Percentiles rank a stretch among this genome's conserved stretches.
phyloP scores from a whole-genome alignment of 2,329 filamentous ascomycete genomes.

The Fusarium continuum region DNA sequence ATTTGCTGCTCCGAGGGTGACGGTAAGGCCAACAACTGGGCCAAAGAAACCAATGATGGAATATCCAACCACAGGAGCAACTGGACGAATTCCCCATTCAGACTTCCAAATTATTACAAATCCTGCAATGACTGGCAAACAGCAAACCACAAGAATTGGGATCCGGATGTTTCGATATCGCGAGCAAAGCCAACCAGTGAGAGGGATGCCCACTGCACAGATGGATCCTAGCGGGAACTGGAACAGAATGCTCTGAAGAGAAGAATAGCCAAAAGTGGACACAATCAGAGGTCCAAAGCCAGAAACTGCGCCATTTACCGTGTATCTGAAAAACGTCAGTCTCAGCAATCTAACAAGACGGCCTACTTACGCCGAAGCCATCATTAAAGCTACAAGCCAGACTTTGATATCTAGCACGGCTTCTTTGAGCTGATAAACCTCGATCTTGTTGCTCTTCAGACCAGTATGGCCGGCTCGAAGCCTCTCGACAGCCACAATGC shows the following conservation, averaged over 20 bases:
- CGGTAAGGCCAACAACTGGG: slow-evolving; percentile 68
- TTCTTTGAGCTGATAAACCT: slow-evolving; percentile 65
- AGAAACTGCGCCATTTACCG: slow-evolving; percentile 75
- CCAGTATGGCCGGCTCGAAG: slow-evolving; percentile 70
- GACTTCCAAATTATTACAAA: slow-evolving; percentile 78
- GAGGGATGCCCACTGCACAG: slow-evolving; percentile 70
- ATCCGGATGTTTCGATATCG: slow-evolving; percentile 71
- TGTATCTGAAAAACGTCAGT: slow-evolving; percentile 54
- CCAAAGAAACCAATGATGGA: slow-evolving; percentile 77
- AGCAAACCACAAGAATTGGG: slow-evolving; percentile 69
- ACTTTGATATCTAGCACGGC: slow-evolving; percentile 67
- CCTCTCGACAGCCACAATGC: slow-evolving; percentile 70
- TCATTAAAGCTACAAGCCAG: slow-evolving; percentile 72
- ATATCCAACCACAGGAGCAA: slow-evolving; percentile 74
- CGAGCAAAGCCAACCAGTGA: slow-evolving; percentile 70
- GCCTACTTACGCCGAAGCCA: slow-evolving; percentile 62
- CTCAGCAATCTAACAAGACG: background rate
- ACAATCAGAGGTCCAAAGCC: slow-evolving; percentile 78
- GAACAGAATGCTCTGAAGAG: slow-evolving; percentile 72
- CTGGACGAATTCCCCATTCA: slow-evolving; percentile 69
- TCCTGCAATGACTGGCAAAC: slow-evolving; percentile 77
- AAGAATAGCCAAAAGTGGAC: slow-evolving; percentile 72
- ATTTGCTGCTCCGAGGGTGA: slow-evolving; percentile 66
- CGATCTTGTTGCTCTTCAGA: slow-evolving; percentile 68
- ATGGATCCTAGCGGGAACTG: slow-evolving; percentile 77